A percentile compares a stretch with the other conserved stretches of the same genome.
Evolutionary conservation across 2,329 filamentous ascomycete species (phyloP).

Genomic region (Bisporella sp.): DNA sequence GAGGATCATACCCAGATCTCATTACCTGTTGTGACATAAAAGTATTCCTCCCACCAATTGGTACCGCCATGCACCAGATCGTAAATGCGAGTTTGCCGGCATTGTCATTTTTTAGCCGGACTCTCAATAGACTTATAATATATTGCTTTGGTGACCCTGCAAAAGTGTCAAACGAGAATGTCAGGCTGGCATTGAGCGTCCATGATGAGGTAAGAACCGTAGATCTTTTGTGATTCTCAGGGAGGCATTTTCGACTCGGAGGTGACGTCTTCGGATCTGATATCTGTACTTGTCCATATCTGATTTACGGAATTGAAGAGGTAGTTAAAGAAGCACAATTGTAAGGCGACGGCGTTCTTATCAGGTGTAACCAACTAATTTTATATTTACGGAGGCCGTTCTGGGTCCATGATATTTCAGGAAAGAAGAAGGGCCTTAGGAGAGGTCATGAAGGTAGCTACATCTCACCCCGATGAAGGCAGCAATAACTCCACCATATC

Average conservation of each 20-base stretch:
- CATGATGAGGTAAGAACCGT: conserved; percentile 48
- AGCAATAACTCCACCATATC: no score
- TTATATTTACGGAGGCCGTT: conserved; percentile 51
- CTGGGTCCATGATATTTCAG: conserved; percentile 94
- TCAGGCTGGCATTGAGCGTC: conserved; percentile 74
- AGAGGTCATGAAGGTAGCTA: conserved; percentile 54
- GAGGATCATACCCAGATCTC: conserved; percentile 91
- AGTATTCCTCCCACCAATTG: conserved; percentile 90
- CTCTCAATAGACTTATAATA: conserved; percentile 66
- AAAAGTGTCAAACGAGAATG: conserved; percentile 84
- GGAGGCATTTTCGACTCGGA: conserved; percentile 37
- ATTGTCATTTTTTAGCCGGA: conserved; percentile 3
- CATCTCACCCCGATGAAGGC: no score
- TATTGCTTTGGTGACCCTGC: conserved; percentile 95
- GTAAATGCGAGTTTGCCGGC: conserved; percentile 27
- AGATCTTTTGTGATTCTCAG: conserved; percentile 1
- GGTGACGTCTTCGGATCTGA: conserved; percentile 97
- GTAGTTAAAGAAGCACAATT: conserved; percentile 93
- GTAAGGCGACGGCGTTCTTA: conserved; percentile 17
- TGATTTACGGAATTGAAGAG: conserved; percentile 95
- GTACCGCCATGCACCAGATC: conserved; percentile 78
- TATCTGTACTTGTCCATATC: conserved; percentile 95
- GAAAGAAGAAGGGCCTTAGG: conserved; percentile 90
- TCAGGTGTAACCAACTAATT: neutral
- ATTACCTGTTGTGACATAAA: conserved; percentile 95